Conservation (phyloP, 1,284 basidiomycete species). For the Wolfiporia cocos region DNA sequence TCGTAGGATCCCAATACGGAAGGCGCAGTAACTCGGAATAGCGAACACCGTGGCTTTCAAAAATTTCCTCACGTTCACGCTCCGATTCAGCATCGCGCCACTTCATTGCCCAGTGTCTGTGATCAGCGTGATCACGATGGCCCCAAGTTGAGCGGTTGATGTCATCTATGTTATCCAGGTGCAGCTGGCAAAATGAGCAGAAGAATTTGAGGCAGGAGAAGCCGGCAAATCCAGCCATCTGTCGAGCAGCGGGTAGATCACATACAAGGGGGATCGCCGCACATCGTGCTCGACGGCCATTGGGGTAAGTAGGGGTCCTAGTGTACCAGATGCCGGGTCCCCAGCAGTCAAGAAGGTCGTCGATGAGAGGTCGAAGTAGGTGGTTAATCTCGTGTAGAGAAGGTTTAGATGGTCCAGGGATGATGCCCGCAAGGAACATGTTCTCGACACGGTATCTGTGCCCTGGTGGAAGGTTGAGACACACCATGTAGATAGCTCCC, state of each 20-base stretch:
- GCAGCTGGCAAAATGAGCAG: slow-evolving; percentile 14
- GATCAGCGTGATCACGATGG: slow-evolving; percentile 8
- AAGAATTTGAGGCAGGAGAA: slow-evolving; percentile 1
- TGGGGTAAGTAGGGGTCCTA: slow-evolving; percentile 17
- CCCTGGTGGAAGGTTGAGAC: slow-evolving; percentile 23
- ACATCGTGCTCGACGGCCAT: slow-evolving; percentile 20
- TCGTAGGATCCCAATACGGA: slow-evolving; percentile 29
- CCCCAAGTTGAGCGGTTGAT: slow-evolving; percentile 12
- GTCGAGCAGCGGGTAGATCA: slow-evolving; percentile 28
- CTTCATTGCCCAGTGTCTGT: slow-evolving; percentile 11
- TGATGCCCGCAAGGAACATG: slow-evolving; percentile 25
- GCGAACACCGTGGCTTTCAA: slow-evolving; percentile 20
- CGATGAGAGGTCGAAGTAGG: slow-evolving; percentile 28
- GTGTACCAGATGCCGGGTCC: slow-evolving; percentile 23
- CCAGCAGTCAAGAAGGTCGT: slow-evolving; percentile 26
- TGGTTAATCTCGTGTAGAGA: slow-evolving; percentile 27
- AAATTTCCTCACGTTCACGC: slow-evolving; percentile 14
- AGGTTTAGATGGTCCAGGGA: slow-evolving; percentile 33
- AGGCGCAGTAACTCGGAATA: slow-evolving; percentile 24
- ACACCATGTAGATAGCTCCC: slow-evolving; percentile 16
- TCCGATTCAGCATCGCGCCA: slow-evolving; percentile 19
- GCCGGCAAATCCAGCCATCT: slow-evolving; percentile 16
- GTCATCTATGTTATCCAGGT: slow-evolving; percentile 6
- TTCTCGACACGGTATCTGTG: slow-evolving; percentile 22
- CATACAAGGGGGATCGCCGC: slow-evolving; percentile 22